These are phyloP conservation scores for Tricholoma sp. DNA, from an alignment of 768 basidiomycete genomes.

Conservation along the genomic window DNA sequence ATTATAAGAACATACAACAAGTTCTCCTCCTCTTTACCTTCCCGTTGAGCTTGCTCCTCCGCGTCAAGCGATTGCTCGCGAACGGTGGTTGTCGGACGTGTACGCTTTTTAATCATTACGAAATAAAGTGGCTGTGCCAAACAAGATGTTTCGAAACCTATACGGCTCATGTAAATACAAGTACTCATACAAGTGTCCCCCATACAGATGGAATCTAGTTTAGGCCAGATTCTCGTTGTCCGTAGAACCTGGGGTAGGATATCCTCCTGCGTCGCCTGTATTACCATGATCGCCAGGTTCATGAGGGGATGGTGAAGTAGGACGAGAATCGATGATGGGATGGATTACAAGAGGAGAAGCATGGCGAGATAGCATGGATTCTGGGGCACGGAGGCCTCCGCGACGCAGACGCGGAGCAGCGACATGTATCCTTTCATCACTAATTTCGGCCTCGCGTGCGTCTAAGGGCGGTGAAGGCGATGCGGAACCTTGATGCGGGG, in stretches of 20 bases:
- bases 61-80: constrained; percentile 45
- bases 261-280: constrained; percentile 29
- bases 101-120: constrained; percentile 69
- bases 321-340: constrained; percentile 6
- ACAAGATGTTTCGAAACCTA: neutral
- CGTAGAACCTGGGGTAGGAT: constrained; percentile 46
- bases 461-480: constrained; percentile 6
- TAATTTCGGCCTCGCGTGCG: constrained; percentile 23
- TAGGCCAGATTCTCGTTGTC: constrained; percentile 37
- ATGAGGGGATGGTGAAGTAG: constrained; percentile 9
- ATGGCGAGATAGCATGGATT: constrained; percentile 48
- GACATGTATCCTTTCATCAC: constrained; percentile 26
- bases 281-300: neutral
- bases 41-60: constrained; percentile 32
- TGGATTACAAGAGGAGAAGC: constrained; percentile 30
- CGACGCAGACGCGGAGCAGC: constrained; percentile 53
- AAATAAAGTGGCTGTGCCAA: neutral
- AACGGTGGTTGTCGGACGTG: constrained; percentile 54
- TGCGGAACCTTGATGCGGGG: constrained; percentile 13
- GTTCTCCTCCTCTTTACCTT: constrained; percentile 40
- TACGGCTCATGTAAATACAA: constrained; percentile 2
- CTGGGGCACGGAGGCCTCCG: constrained; percentile 62
- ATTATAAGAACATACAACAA: constrained; percentile 41
- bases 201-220: constrained; percentile 1
- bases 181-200: constrained; percentile 8